phyloP scores from a whole-genome alignment of 2,329 filamentous ascomycete species.

The Simplicillium sp. region DNA sequence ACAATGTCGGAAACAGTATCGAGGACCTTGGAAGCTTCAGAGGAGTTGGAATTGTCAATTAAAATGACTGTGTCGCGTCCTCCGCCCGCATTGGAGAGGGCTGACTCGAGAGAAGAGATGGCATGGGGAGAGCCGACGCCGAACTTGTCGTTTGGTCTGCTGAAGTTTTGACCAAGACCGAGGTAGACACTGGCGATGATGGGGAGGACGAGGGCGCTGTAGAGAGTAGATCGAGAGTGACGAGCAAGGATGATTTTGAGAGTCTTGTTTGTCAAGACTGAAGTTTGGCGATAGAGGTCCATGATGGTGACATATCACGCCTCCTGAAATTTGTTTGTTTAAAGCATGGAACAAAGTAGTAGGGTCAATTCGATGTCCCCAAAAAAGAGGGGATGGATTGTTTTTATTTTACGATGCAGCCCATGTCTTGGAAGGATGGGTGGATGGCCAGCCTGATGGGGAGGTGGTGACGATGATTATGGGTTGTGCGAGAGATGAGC shows the following conservation, averaged over 20 bases:
- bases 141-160: conserved; percentile 61
- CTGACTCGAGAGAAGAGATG: conserved; percentile 55
- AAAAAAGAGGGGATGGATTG: no score
- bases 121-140: conserved; percentile 55
- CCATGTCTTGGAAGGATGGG: no score
- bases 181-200: conserved; percentile 46
- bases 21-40: conserved; percentile 63
- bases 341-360: no score
- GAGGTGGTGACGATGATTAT: no score
- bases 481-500: no score
- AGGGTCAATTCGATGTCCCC: no score
- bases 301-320: conserved; percentile 16
- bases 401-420: no score
- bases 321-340: no score
- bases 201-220: conserved; percentile 47
- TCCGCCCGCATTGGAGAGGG: conserved; percentile 44
- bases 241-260: conserved; percentile 45
- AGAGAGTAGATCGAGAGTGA: conserved; percentile 38
- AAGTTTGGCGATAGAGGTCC: conserved; percentile 42
- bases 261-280: conserved; percentile 48
- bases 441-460: no score
- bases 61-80: conserved; percentile 59
- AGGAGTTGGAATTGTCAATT: conserved; percentile 62
- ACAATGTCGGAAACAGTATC: conserved; percentile 21
- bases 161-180: conserved; percentile 65